These are phyloP conservation scores for Dryas octopetala DNA, from an alignment of 306 rosid genomes.

Conservation along the genomic window DNA sequence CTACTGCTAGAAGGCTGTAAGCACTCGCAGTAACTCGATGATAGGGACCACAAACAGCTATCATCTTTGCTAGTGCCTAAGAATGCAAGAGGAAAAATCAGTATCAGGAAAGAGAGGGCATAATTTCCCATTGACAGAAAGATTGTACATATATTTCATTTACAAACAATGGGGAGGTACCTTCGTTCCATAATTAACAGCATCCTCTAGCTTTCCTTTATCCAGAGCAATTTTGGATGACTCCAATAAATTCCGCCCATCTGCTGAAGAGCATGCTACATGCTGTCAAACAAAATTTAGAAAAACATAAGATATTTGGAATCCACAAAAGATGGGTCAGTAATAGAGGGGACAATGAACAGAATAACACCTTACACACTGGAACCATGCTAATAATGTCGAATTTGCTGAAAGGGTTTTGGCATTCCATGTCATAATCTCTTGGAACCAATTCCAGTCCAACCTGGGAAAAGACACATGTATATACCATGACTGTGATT, in stretches of 20 bases:
- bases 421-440: conserved; percentile 80
- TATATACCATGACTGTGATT: conserved; percentile 15
- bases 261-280: conserved; percentile 80
- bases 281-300: conserved; percentile 49
- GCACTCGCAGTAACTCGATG: conserved; percentile 97
- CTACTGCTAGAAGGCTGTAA: conserved; percentile 94
- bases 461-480: conserved; percentile 46
- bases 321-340: conserved; percentile 8
- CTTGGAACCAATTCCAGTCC: conserved; percentile 84
- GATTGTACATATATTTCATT: no score
- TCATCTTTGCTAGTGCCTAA: conserved; percentile 89
- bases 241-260: conserved; percentile 89
- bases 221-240: conserved; percentile 93
- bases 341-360: conserved; percentile 14
- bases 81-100: conserved; percentile 16
- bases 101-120: background rate
- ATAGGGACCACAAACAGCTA: conserved; percentile 89
- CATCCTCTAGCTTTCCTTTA: conserved; percentile 97
- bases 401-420: conserved; percentile 64
- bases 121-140: background rate
- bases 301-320: background rate
- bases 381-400: conserved; percentile 88
- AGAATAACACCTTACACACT: conserved; percentile 73
- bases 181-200: conserved; percentile 91
- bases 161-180: conserved; percentile 33